Evolutionary conservation across 768 basidiomycete genomes (phyloP).

Genomic region (Podaxis sp.): DNA sequence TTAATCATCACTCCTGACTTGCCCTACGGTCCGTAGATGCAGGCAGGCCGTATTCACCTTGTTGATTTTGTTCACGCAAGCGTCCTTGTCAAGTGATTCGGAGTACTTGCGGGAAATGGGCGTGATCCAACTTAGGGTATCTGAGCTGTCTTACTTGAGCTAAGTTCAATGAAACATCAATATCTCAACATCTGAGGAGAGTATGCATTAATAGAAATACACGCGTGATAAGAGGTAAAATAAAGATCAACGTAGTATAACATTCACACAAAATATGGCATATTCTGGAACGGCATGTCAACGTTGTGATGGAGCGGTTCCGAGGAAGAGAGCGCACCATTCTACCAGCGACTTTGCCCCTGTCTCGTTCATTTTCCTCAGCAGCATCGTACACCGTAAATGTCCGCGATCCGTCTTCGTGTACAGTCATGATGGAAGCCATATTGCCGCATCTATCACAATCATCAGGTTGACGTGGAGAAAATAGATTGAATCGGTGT

Average conservation of each 20-base stretch:
- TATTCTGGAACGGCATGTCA: conserved; percentile 36
- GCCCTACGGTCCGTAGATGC: too few relatives aligned
- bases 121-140: too few relatives aligned
- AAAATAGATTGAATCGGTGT: conserved; percentile 34
- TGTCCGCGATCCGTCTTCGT: conserved; percentile 59
- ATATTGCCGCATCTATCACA: conserved; percentile 56
- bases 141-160: too few relatives aligned
- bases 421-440: conserved; percentile 86
- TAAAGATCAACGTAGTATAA: not conserved
- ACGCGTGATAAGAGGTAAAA: not conserved
- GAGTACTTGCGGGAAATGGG: too few relatives aligned
- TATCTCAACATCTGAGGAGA: not conserved
- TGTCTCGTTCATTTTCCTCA: conserved; percentile 84
- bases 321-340: conserved; percentile 48
- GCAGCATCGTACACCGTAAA: conserved; percentile 90
- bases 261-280: conserved; percentile 36
- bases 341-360: conserved; percentile 64
- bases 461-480: not conserved
- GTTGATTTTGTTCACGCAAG: too few relatives aligned
- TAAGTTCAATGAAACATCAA: too few relatives aligned
- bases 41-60: too few relatives aligned
- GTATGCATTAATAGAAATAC: conserved; percentile 4
- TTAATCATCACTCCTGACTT: too few relatives aligned
- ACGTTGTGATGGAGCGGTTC: not conserved
- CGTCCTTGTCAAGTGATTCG: too few relatives aligned